Conservation (phyloP, 129 eudicot species). For the Tagetes patula region DNA sequence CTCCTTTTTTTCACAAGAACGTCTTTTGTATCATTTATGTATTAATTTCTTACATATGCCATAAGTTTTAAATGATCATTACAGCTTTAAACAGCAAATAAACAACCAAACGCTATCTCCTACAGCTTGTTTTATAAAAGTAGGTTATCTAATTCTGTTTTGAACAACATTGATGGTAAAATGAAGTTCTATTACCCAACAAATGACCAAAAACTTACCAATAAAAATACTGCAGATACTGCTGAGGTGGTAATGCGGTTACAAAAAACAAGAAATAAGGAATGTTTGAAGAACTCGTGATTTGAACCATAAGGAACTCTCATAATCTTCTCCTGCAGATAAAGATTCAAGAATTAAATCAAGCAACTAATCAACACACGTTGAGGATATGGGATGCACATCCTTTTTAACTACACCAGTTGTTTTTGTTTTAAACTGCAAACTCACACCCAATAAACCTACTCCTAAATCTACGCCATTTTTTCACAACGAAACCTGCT, state of each 20-base stretch:
- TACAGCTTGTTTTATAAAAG: neutral
- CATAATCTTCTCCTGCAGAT: slow-evolving; percentile 93
- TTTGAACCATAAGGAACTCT: slow-evolving; percentile 91
- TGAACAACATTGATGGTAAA: neutral
- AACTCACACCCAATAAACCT: no score
- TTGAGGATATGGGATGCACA: neutral
- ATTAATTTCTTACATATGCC: neutral
- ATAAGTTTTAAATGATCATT: neutral
- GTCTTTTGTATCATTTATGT: neutral
- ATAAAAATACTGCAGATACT: slow-evolving; percentile 72
- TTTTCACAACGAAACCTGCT: no score
- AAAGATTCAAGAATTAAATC: slow-evolving; percentile 14
- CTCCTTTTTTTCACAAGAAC: slow-evolving; percentile 1
- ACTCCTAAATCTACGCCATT: no score
- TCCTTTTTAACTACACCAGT: neutral
- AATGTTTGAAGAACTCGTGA: slow-evolving; percentile 78
- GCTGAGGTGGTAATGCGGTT: slow-evolving; percentile 93
- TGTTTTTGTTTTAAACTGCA: neutral
- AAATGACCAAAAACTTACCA: slow-evolving; percentile 45
- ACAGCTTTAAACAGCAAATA: neutral
- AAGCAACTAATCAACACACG: neutral
- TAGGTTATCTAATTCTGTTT: neutral
- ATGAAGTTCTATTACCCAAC: slow-evolving; percentile 12
- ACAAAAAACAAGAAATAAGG: slow-evolving; percentile 95
- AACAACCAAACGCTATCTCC: neutral